A percentile compares a stretch with the other conserved stretches of the same genome.
Evolutionary conservation across 2,329 filamentous ascomycete species (phyloP).

Genomic region (Plenodomus tracheiphilus): DNA sequence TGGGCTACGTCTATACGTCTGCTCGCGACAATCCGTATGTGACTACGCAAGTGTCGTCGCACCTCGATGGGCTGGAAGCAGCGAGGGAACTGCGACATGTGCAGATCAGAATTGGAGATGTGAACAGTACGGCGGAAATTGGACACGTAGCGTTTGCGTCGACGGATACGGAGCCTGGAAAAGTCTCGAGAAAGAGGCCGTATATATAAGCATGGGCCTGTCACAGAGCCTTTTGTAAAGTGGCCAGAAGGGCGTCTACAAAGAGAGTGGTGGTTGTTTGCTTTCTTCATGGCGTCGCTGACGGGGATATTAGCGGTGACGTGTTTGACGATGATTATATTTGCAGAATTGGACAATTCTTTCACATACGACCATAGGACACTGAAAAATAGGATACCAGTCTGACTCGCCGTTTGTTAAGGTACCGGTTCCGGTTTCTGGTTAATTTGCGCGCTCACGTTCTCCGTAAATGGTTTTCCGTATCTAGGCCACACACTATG

Average conservation of each 20-base stretch:
- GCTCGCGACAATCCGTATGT: conserved; percentile 2
- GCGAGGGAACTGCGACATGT: not conserved
- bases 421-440: too few relatives aligned
- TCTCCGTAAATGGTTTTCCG: too few relatives aligned
- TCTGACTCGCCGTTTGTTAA: not conserved
- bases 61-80: conserved; percentile 2
- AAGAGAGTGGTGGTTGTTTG: too few relatives aligned
- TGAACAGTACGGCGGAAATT: not conserved
- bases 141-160: conserved; percentile 7
- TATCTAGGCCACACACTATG: too few relatives aligned
- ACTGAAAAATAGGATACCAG: not conserved
- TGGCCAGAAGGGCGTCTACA: too few relatives aligned
- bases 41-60: not conserved
- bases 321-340: too few relatives aligned
- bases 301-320: too few relatives aligned
- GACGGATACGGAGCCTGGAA: not conserved
- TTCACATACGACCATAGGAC: not conserved
- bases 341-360: too few relatives aligned
- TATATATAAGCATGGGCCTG: too few relatives aligned
- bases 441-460: too few relatives aligned
- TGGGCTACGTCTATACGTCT: conserved; percentile 7
- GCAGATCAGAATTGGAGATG: conserved; percentile 4
- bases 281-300: too few relatives aligned
- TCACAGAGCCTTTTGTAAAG: too few relatives aligned
- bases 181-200: conserved; percentile 1